Percentiles rank a stretch among this genome's conserved stretches.
phyloP scores from a whole-genome alignment of 495 filamentous ascomycete species.

The Margaritispora aquatica region DNA sequence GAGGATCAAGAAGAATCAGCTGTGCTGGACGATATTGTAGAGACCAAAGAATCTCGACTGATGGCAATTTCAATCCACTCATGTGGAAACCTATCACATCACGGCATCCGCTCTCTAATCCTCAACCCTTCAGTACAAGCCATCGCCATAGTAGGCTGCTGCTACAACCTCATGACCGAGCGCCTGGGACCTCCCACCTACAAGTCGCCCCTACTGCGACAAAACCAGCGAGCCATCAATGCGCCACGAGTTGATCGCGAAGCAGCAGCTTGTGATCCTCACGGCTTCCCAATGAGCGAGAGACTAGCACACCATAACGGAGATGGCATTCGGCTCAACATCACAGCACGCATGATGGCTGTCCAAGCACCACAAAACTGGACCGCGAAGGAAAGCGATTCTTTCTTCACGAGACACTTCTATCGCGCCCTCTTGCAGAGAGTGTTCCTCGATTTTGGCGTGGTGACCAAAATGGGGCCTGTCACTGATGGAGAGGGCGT shows the following conservation, averaged over 20 bases:
- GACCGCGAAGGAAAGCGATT: conserved; percentile 70
- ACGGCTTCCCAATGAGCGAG: conserved; percentile 90
- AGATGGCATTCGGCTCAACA: conserved; percentile 75
- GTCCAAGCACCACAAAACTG: conserved; percentile 93
- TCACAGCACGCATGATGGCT: conserved; percentile 95
- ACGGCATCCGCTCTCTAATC: conserved; percentile 78
- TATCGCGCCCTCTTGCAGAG: conserved; percentile 87
- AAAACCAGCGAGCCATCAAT: conserved; percentile 56
- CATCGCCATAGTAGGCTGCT: conserved; percentile 93
- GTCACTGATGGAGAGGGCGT: not conserved
- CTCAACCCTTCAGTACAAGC: conserved; percentile 78
- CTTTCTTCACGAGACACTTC: conserved; percentile 90
- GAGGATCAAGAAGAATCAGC: conserved; percentile 23
- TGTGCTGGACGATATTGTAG: conserved; percentile 25
- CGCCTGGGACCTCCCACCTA: conserved; percentile 79
- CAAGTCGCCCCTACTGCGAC: conserved; percentile 61
- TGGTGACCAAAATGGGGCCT: conserved; percentile 39
- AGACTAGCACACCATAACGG: conserved; percentile 56
- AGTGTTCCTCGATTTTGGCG: conserved; percentile 75
- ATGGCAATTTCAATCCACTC: conserved; percentile 95
- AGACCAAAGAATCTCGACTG: conserved; percentile 33
- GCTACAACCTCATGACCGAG: conserved; percentile 94
- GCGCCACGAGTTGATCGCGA: conserved; percentile 34
- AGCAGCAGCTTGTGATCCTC: conserved; percentile 64
- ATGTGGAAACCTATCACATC: conserved; percentile 94